These are phyloP conservation scores for Lecanosticta acicola DNA, from an alignment of 2,329 filamentous ascomycete genomes.

Conservation along the genomic window DNA sequence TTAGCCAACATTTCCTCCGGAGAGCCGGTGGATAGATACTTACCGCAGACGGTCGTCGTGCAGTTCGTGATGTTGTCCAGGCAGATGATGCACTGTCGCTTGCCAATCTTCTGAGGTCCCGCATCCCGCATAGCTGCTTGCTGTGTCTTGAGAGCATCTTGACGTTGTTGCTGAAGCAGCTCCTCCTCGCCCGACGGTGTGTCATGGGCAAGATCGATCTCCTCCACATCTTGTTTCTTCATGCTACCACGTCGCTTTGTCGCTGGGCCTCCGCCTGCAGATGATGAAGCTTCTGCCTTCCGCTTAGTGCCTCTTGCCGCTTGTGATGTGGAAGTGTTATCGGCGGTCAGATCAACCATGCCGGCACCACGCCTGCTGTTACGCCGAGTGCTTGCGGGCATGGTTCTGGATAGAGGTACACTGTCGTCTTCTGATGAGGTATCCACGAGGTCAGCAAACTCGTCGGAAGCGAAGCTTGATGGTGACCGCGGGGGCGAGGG, in stretches of 20 bases:
- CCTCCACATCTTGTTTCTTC: constrained; percentile 10
- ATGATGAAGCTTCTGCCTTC: constrained; percentile 6
- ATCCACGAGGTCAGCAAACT: constrained; percentile 19
- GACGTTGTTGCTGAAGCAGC: constrained; percentile 28
- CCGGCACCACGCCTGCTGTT: constrained; percentile 4
- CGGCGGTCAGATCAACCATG: constrained; percentile 15
- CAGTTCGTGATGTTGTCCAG: constrained; percentile 57
- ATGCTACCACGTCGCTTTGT: constrained; percentile 9
- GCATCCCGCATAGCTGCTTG: constrained; percentile 21
- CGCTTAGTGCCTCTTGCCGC: constrained; percentile 9
- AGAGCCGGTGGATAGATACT: constrained; percentile 22
- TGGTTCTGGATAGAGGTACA: constrained; percentile 2
- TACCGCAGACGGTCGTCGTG: constrained; percentile 57
- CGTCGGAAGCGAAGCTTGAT: constrained; percentile 1
- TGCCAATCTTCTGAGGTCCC: constrained; percentile 35
- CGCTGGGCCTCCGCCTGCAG: constrained; percentile 8
- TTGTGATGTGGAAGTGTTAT: constrained; percentile 1
- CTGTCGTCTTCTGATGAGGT: constrained; percentile 7
- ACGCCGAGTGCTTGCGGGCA: constrained; percentile 5
- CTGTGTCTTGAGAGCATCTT: constrained; percentile 22
- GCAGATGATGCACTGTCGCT: constrained; percentile 58
- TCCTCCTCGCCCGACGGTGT: constrained; percentile 31
- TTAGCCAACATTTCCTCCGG: constrained; percentile 3
- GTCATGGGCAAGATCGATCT: constrained; percentile 18
- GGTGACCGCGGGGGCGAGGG: no score